Conservation (phyloP, 345 rosid genomes). For the Sisymbrium altissimum region DNA sequence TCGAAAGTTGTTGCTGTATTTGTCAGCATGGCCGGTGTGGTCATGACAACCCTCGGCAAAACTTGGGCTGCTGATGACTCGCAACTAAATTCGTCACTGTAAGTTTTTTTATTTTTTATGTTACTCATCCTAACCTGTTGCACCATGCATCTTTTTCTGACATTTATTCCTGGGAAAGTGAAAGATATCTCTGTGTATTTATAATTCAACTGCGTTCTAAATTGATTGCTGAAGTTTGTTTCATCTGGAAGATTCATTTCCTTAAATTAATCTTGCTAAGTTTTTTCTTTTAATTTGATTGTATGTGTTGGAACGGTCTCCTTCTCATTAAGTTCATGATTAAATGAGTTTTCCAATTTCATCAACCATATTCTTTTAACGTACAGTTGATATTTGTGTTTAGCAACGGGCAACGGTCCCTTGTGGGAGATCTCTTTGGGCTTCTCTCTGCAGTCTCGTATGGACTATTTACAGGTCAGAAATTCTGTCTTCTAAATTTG, state of each 20-base stretch:
- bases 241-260: neutral
- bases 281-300: neutral
- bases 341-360: slow-evolving; percentile 25
- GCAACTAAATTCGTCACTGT: slow-evolving; percentile 54
- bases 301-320: slow-evolving; percentile 1
- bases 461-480: slow-evolving; percentile 86
- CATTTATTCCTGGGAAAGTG: neutral
- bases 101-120: slow-evolving; percentile 29
- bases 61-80: slow-evolving; percentile 96
- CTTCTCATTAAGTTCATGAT: slow-evolving; percentile 1
- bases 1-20: slow-evolving; percentile 88
- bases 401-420: slow-evolving; percentile 81
- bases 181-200: neutral
- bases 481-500: neutral
- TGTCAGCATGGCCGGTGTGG: slow-evolving; percentile 96
- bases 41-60: slow-evolving; percentile 92
- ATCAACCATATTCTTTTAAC: slow-evolving; percentile 32
- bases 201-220: neutral
- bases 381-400: slow-evolving; percentile 59
- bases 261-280: neutral
- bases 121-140: neutral
- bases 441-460: slow-evolving; percentile 93
- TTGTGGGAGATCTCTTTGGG: slow-evolving; percentile 93
- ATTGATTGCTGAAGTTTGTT: neutral
- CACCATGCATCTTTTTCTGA: neutral